Conservation (phyloP, 1,284 basidiomycete genomes). For the Cryptococcus floricola region DNA sequence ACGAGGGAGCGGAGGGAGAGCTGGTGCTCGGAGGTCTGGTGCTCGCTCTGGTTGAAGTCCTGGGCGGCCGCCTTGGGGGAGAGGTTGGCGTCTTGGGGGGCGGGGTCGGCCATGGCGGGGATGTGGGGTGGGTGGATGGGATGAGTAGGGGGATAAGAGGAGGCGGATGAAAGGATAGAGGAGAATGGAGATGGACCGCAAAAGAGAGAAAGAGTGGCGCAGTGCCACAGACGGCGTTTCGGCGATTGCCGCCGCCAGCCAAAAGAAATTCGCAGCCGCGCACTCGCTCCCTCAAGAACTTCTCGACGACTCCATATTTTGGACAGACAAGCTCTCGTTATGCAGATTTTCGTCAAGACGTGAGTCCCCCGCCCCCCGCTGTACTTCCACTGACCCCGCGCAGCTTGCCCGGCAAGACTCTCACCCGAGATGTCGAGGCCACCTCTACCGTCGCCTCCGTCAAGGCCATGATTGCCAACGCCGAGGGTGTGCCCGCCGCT, state of each 20-base stretch:
- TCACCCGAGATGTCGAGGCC: constrained; percentile 86
- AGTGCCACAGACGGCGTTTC: not conserved
- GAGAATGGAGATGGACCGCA: not conserved
- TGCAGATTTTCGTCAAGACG: constrained; percentile 98
- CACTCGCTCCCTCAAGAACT: constrained; percentile 21
- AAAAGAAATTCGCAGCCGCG: not conserved
- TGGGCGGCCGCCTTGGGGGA: constrained; percentile 29
- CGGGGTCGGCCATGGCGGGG: not conserved
- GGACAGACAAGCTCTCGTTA: constrained; percentile 37
- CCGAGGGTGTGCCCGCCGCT: constrained; percentile 78
- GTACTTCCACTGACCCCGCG: not conserved
- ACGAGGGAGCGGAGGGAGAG: constrained; percentile 89
- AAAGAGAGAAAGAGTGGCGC: not conserved
- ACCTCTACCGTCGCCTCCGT: constrained; percentile 96
- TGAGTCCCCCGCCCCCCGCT: constrained; percentile 48
- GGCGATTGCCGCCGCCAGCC: not conserved
- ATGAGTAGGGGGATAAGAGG: not conserved
- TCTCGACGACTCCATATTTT: constrained; percentile 34
- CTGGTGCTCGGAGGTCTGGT: constrained; percentile 19
- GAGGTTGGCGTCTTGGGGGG: constrained; percentile 18
- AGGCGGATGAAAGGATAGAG: not conserved
- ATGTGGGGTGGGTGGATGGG: not conserved
- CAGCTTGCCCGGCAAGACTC: constrained; percentile 97
- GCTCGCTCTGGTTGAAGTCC: constrained; percentile 17
- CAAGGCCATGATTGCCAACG: constrained; percentile 93